Percentiles rank a stretch among this genome's conserved stretches.
Evolutionary conservation across 495 filamentous ascomycete species (phyloP).

Genomic region (Daldinia childiae): DNA sequence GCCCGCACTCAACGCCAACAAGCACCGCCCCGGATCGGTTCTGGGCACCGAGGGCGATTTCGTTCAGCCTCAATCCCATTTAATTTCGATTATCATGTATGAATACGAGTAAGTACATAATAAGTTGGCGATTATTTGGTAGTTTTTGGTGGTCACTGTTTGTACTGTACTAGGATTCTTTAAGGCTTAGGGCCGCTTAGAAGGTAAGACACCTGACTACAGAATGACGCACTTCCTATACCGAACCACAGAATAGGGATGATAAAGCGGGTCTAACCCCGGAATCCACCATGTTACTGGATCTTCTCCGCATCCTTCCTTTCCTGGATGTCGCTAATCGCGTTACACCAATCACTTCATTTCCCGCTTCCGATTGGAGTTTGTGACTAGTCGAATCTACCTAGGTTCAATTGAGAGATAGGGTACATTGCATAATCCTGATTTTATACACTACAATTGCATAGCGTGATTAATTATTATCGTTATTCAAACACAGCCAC

Average conservation of each 20-base stretch:
- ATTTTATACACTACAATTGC: slow-evolving; percentile 1
- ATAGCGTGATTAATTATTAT: background rate
- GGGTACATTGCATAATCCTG: background rate
- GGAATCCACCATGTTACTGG: slow-evolving; percentile 15
- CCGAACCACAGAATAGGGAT: slow-evolving; percentile 29
- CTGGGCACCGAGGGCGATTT: background rate
- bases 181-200: slow-evolving; percentile 28
- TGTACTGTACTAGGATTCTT: slow-evolving; percentile 1
- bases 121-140: background rate
- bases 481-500: slow-evolving; percentile 15
- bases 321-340: background rate
- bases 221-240: slow-evolving; percentile 33
- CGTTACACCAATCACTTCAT: background rate
- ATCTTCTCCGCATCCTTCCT: slow-evolving; percentile 30
- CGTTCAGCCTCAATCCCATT: slow-evolving; percentile 13
- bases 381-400: background rate
- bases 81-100: background rate
- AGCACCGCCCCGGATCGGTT: slow-evolving; percentile 1
- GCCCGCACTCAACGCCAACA: background rate
- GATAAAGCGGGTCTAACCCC: slow-evolving; percentile 6
- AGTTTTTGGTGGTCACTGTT: background rate
- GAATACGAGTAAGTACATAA: background rate
- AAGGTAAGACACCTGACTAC: slow-evolving; percentile 26
- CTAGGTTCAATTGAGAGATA: background rate
- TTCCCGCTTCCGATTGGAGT: background rate